These are phyloP conservation scores for Carex sylvatica DNA, from an alignment of 202 grass and related monocot genomes.

Conservation along the genomic window DNA sequence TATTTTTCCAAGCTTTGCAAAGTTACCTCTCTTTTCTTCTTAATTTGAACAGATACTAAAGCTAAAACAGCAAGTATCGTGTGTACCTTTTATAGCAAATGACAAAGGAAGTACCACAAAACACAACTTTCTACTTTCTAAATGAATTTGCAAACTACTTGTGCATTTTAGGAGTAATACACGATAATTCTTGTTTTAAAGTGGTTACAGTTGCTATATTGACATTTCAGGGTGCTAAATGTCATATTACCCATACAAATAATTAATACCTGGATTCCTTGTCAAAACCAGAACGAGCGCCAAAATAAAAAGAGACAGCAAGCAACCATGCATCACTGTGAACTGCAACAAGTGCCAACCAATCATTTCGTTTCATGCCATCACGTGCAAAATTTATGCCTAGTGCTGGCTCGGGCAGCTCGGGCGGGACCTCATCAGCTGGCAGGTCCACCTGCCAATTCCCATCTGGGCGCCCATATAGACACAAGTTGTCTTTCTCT, in stretches of 20 bases:
- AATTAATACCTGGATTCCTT: constrained; percentile 39
- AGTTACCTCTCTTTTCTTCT: neutral
- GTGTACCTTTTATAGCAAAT: neutral
- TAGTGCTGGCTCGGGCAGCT: constrained; percentile 51
- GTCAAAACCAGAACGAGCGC: constrained; percentile 39
- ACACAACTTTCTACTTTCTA: neutral
- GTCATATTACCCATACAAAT: neutral
- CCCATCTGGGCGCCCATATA: constrained; percentile 42
- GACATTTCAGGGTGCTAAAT: neutral
- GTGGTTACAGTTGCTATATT: neutral
- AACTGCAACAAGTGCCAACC: constrained; percentile 44
- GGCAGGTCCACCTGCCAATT: constrained; percentile 49
- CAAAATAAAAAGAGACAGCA: constrained; percentile 51
- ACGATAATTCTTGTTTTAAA: neutral
- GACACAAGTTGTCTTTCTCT: constrained; percentile 54
- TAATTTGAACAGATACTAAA: neutral
- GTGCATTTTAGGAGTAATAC: neutral
- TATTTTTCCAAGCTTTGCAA: neutral
- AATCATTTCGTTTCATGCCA: constrained; percentile 40
- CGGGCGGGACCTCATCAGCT: constrained; percentile 38
- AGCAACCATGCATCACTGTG: constrained; percentile 70
- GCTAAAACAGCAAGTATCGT: neutral
- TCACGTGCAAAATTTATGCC: constrained; percentile 68
- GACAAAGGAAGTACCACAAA: neutral
- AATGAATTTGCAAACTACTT: neutral